phyloP scores from a whole-genome alignment of 1,284 basidiomycete species.

The Cutaneotrichosporon arboriforme region DNA sequence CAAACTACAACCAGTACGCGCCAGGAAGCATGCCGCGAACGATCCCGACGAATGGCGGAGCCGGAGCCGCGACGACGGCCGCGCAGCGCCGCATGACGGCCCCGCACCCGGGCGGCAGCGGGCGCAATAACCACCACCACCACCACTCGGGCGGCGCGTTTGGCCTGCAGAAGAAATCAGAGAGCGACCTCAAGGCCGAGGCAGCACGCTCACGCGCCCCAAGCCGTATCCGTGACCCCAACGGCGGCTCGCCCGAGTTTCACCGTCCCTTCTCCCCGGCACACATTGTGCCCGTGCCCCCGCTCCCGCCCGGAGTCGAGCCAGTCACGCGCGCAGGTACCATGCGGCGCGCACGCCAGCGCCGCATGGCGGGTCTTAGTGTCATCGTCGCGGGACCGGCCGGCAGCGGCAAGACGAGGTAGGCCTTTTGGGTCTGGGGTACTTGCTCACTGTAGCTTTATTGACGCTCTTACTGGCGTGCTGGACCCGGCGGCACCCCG shows the following conservation, averaged over 20 bases:
- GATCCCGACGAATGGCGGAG: background rate
- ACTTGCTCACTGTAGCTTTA: conserved; percentile 11
- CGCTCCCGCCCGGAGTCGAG: background rate
- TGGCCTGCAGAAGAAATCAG: background rate
- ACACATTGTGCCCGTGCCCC: conserved; percentile 15
- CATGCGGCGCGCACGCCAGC: conserved; percentile 8
- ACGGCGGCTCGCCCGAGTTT: conserved; percentile 21
- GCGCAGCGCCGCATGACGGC: background rate
- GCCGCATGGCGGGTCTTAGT: conserved; percentile 27
- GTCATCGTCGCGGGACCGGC: conserved; percentile 38
- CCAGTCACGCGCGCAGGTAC: background rate
- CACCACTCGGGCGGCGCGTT: too few relatives aligned
- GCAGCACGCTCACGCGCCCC: conserved; percentile 7
- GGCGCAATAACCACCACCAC: background rate
- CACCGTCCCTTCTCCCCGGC: conserved; percentile 34
- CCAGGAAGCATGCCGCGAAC: background rate
- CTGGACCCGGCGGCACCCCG: conserved; percentile 10
- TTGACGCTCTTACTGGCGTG: conserved; percentile 14
- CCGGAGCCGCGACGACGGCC: background rate
- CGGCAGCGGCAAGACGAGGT: conserved; percentile 41
- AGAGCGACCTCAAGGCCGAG: background rate
- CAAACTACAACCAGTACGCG: background rate
- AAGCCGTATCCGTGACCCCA: conserved; percentile 3
- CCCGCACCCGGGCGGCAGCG: background rate
- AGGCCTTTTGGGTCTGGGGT: too few relatives aligned